Conservation (phyloP, 2,329 filamentous ascomycete genomes). For the Pyricularia sp. region DNA sequence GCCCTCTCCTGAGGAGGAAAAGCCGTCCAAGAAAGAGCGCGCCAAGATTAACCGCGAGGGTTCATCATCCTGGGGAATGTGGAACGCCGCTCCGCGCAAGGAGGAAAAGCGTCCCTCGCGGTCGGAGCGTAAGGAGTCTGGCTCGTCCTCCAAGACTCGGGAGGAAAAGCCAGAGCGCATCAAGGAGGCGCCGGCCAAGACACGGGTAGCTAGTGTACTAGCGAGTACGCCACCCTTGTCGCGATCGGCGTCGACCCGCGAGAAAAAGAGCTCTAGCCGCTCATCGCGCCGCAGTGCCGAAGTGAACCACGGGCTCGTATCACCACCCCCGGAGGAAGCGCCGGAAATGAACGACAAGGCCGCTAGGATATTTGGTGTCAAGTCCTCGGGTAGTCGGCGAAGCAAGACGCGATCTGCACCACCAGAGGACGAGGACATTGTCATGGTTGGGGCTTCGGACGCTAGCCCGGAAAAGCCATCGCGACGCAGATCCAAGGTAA, state of each 20-base stretch:
- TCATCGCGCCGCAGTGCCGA: constrained; percentile 59
- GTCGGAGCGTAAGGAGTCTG: constrained; percentile 44
- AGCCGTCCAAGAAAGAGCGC: constrained; percentile 60
- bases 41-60: constrained; percentile 61
- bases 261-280: constrained; percentile 43
- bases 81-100: constrained; percentile 42
- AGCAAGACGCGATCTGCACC: constrained; percentile 27
- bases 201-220: constrained; percentile 53
- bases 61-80: constrained; percentile 58
- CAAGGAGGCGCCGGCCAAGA: constrained; percentile 33
- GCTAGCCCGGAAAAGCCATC: constrained; percentile 31
- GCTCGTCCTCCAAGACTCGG: constrained; percentile 26
- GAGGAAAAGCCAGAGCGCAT: constrained; percentile 47
- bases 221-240: constrained; percentile 53
- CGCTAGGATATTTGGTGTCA: constrained; percentile 58
- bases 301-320: constrained; percentile 49
- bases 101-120: constrained; percentile 45
- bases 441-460: constrained; percentile 32
- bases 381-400: constrained; percentile 24
- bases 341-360: constrained; percentile 60
- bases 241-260: constrained; percentile 55
- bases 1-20: constrained; percentile 38
- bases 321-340: constrained; percentile 55
- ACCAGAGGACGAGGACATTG: constrained; percentile 30
- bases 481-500: constrained; percentile 32